phyloP scores from a whole-genome alignment of 108 stramenopile genomes.

The Stephanodiscus triporus region DNA sequence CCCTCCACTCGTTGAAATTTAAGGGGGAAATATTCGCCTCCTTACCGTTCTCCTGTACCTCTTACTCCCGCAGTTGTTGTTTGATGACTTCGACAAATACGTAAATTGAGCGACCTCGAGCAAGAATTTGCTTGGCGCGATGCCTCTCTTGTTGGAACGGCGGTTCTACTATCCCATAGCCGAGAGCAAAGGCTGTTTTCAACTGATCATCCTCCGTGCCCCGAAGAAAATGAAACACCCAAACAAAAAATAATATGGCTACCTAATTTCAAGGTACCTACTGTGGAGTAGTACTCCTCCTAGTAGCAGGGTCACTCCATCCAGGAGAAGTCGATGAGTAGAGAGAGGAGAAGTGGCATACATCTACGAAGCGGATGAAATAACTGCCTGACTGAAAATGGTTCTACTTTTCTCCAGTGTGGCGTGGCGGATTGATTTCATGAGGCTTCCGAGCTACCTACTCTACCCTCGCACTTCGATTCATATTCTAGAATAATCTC shows the following conservation, averaged over 20 bases:
- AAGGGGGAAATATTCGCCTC: neutral
- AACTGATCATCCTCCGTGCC: neutral
- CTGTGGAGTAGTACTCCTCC: no score
- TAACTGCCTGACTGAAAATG: no score
- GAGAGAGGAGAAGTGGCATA: no score
- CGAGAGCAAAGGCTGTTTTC: neutral
- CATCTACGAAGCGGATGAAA: no score
- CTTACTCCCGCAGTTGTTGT: neutral
- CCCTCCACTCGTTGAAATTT: neutral
- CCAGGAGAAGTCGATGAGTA: no score
- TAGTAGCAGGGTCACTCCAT: no score
- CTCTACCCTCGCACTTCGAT: neutral
- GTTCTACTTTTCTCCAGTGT: neutral
- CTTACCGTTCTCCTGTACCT: no score
- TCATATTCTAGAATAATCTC: conserved; percentile 4
- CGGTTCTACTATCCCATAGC: neutral
- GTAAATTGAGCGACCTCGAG: neutral
- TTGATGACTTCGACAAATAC: no score
- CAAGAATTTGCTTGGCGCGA: neutral
- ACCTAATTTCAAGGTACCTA: no score
- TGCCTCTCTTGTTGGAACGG: neutral
- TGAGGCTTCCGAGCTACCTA: neutral
- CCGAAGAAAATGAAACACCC: neutral
- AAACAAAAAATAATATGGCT: neutral
- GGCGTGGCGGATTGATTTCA: neutral